Evolutionary conservation across 176 grass and related monocot genomes (phyloP).

Genomic region (Thalia dealbata): DNA sequence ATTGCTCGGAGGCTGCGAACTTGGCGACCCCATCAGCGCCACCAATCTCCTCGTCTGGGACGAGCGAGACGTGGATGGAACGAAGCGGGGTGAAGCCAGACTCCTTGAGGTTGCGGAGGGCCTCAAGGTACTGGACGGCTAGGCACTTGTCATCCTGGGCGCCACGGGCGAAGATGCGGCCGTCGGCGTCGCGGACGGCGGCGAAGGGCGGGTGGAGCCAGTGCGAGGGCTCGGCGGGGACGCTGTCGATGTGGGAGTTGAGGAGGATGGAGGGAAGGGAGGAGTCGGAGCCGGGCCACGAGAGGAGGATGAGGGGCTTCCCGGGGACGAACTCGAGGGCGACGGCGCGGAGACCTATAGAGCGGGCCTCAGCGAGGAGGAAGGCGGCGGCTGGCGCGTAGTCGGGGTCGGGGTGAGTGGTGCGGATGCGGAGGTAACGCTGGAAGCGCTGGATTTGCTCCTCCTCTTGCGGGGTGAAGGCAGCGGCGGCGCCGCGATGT

Average conservation of each 20-base stretch:
- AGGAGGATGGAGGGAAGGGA: constrained; percentile 73
- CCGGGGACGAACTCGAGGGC: constrained; percentile 44
- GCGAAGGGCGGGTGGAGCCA: constrained; percentile 60
- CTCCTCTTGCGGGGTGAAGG: constrained; percentile 43
- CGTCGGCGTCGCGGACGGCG: constrained; percentile 38
- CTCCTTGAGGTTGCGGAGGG: constrained; percentile 44
- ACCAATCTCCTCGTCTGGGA: constrained; percentile 80
- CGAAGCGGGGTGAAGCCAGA: constrained; percentile 51
- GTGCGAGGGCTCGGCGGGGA: constrained; percentile 51
- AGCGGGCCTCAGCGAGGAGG: constrained; percentile 52
- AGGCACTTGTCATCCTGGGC: constrained; percentile 94
- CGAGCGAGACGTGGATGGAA: constrained; percentile 75
- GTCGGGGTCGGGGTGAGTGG: constrained; percentile 58
- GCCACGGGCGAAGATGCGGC: constrained; percentile 62
- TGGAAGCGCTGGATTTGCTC: constrained; percentile 53
- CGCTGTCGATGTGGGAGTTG: constrained; percentile 87
- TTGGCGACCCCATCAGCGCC: constrained; percentile 39
- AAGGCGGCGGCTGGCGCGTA: constrained; percentile 56
- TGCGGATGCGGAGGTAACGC: constrained; percentile 68
- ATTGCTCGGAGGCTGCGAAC: constrained; percentile 52
- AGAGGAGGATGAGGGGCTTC: constrained; percentile 73
- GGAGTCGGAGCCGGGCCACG: constrained; percentile 55
- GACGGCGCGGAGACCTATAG: constrained; percentile 36
- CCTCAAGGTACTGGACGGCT: constrained; percentile 87
- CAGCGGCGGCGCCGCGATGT: not conserved